Evolutionary conservation across 78 protist genomes (phyloP).

Genomic region (Planoprotostelium fungivorum): DNA sequence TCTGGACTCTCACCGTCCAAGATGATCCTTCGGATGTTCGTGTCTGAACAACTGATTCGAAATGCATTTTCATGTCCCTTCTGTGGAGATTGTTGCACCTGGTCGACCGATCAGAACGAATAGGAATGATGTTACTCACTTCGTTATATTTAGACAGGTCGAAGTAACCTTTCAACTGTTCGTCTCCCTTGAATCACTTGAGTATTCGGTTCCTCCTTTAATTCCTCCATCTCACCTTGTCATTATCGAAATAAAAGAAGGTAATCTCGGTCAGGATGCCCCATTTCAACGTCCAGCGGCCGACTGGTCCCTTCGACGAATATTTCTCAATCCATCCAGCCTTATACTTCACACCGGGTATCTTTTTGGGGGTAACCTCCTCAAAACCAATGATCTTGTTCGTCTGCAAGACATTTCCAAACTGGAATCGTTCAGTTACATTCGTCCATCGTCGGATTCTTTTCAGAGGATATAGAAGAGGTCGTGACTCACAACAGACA

Average conservation of each 20-base stretch:
- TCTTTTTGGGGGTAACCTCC: background rate
- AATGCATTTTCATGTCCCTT: background rate
- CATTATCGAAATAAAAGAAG: background rate
- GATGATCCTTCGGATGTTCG: background rate
- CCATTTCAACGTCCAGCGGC: background rate
- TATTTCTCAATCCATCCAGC: background rate
- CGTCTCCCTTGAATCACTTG: background rate
- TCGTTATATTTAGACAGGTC: background rate
- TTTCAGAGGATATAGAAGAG: no score
- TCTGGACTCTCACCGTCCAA: background rate
- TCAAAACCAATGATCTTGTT: background rate
- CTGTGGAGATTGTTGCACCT: background rate
- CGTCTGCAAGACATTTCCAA: background rate
- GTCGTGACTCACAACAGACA: no score
- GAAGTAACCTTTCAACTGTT: background rate
- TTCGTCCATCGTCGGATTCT: no score
- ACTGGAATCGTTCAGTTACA: no score
- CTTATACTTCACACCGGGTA: background rate
- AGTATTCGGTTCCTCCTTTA: no score
- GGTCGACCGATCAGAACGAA: background rate
- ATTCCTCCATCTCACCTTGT: background rate
- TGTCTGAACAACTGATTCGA: background rate
- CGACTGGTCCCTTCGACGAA: background rate
- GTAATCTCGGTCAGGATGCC: background rate
- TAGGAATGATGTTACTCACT: background rate